phyloP scores from a whole-genome alignment of 164 flowering plant species.

The Saururus chinensis region DNA sequence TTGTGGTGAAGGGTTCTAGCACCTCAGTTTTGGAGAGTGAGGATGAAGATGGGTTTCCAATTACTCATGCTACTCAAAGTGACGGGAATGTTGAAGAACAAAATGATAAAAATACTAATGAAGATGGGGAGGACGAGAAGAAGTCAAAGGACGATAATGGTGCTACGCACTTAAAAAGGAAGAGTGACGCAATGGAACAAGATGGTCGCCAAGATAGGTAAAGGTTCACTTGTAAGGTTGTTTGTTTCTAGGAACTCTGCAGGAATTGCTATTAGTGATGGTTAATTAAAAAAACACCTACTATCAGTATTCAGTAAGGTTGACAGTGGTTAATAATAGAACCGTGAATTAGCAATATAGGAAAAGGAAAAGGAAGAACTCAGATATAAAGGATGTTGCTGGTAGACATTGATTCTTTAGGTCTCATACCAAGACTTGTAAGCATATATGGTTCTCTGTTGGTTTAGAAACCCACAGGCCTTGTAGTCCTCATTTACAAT shows the following conservation, averaged over 20 bases:
- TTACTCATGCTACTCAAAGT: slow-evolving; percentile 14
- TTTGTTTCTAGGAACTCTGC: neutral
- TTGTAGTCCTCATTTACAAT: too few species aligned
- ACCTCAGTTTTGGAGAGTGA: slow-evolving; percentile 53
- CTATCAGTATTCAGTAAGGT: neutral
- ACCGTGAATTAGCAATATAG: too few species aligned
- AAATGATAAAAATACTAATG: slow-evolving; percentile 15
- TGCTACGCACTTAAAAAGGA: neutral
- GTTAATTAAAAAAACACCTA: too few species aligned
- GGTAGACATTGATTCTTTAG: too few species aligned
- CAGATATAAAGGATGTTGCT: too few species aligned
- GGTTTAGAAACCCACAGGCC: too few species aligned
- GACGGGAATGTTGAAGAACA: slow-evolving; percentile 9
- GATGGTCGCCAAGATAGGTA: neutral
- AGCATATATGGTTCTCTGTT: too few species aligned
- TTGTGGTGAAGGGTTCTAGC: slow-evolving; percentile 29
- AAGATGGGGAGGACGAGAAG: neutral
- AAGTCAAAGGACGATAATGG: neutral
- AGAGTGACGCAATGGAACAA: slow-evolving; percentile 1
- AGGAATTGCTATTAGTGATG: too few species aligned
- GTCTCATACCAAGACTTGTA: too few species aligned
- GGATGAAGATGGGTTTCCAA: slow-evolving; percentile 97
- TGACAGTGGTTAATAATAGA: too few species aligned
- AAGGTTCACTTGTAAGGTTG: neutral
- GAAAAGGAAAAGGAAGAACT: too few species aligned